Base-by-base conservation (phyloP, 169 alveolate species). In the Ichthyophthirius multifiliis region DNA sequence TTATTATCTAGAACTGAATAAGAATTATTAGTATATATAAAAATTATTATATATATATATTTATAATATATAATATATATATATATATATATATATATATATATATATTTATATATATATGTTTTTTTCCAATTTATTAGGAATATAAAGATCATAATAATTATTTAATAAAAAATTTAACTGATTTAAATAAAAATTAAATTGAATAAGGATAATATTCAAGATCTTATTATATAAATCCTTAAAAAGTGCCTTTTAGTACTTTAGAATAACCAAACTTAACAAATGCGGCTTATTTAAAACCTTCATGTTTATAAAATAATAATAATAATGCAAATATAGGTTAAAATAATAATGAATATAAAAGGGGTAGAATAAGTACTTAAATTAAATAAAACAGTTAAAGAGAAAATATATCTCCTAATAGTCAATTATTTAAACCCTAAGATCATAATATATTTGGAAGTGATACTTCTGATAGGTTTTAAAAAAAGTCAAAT, bases 21-120 rank as follows among this genome's bases (percentile, higher is more conserved):
- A 44, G 80, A 74, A 46, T 55, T 43, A 39, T 31, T 35, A 23
- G 74, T 15, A 43, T n/a, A 73, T 32, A 20, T 34, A 43, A 16
- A 23, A 76, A 64, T 63, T 30, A 55, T 2, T 74, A 55, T 37
- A 37, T 74, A 39, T 75, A 67, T 4, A 39, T 82, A 74, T 43
- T 27, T 30, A 77, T 82, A 4, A 55, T 83, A 43, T 76, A 73
- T 31, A 74, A 76, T 65, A 73, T 62, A 32, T 20, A 35, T 20
- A 75, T 74, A 23, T 82, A 65, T 5, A 74, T 74, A 41, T 2
- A 30, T 34, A 47, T 80, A 3, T 43, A 71, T 3, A 27, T 45
- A 18, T n/a, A 81, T 34, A 48, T 39, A 9, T 45, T 45, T 18
- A 48, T 43, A n/a, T n/a, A n/a, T n/a, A n/a, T n/a, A n/a, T n/a